Evolutionary conservation across 345 rosid species (phyloP).

Genomic region (Physaria fendleri): DNA sequence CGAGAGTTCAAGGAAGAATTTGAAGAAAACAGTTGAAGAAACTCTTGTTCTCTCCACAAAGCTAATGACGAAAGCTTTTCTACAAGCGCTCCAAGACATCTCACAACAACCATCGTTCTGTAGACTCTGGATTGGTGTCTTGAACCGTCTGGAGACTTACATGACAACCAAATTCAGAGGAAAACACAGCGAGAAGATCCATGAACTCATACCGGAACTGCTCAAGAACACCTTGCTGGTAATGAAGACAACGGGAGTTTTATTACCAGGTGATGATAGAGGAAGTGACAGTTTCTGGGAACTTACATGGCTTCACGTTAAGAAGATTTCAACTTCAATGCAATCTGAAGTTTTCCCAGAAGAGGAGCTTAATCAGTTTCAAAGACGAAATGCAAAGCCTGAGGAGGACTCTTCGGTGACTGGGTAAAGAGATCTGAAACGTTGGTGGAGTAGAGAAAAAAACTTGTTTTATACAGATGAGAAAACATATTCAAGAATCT

Average conservation of each 20-base stretch:
- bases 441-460: conserved; percentile 8
- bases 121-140: conserved; percentile 63
- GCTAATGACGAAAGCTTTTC: conserved; percentile 52
- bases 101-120: conserved; percentile 57
- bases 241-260: conserved; percentile 59
- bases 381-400: conserved; percentile 34
- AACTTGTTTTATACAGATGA: conserved; percentile 22
- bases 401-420: conserved; percentile 19
- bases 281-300: conserved; percentile 74
- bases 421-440: conserved; percentile 1
- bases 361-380: conserved; percentile 42
- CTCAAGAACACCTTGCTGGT: conserved; percentile 61
- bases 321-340: conserved; percentile 49
- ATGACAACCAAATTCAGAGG: conserved; percentile 57
- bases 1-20: conserved; percentile 39
- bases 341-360: conserved; percentile 57
- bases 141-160: conserved; percentile 49
- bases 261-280: conserved; percentile 45
- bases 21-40: conserved; percentile 46
- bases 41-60: conserved; percentile 56
- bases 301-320: conserved; percentile 63
- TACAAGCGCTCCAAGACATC: conserved; percentile 49
- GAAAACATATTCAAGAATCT: conserved; percentile 4
- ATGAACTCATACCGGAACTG: conserved; percentile 58
- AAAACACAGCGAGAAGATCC: conserved; percentile 46